Base-by-base conservation (phyloP, 352 stramenopile species). In the Phytophthora tubulina region DNA sequence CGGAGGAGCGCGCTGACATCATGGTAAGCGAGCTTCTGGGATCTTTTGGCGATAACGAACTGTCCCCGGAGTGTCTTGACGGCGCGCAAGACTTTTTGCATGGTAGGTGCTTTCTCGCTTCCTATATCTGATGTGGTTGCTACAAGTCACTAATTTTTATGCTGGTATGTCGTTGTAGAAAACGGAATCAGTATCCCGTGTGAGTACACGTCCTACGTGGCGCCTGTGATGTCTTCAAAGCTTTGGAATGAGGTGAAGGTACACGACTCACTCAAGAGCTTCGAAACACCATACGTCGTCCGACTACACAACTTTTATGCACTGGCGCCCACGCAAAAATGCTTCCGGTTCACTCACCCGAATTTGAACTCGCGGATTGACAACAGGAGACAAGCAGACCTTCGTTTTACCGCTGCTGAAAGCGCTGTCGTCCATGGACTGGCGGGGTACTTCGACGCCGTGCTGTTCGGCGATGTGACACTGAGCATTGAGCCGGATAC, bases 41-140 rank as follows among this genome's bases (percentile, higher is more conserved):
- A 7, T 98, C 93, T 1, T 99, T 99, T 78, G 96, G 97, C 17
- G 97, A 99, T 88, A 99, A 99, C 75, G 98, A 99, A 73, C 86
- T 99, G n/a, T 99, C 93, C 11, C 98, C 98, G 1, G 98, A 99
- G 80, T 99, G 98, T 76, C 77, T 99, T 4, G 95, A 99, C 71
- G 96, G 95, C 7, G 92, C 98, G 0, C 92, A 99, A 70, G 67
- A 75, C 30, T 98, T 98, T 57, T 78, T 99, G 6, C 95, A 97
- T 63, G 89, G 92, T 81, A 61, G 67, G 70, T 27, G 21, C 21
- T 67, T 41, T 31, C 32, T 32, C 30, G 0, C 10, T 27, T 55
- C 32, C 30, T 11, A 10, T 58, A 60, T 50, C 3, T 32, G 2
- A 45, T 49, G 11, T 36, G 21, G 4, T 55, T 30, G 15, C 0